These are phyloP conservation scores for Teunomyces panamensis DNA, from an alignment of 805 yeast species.

Conservation along the genomic window DNA sequence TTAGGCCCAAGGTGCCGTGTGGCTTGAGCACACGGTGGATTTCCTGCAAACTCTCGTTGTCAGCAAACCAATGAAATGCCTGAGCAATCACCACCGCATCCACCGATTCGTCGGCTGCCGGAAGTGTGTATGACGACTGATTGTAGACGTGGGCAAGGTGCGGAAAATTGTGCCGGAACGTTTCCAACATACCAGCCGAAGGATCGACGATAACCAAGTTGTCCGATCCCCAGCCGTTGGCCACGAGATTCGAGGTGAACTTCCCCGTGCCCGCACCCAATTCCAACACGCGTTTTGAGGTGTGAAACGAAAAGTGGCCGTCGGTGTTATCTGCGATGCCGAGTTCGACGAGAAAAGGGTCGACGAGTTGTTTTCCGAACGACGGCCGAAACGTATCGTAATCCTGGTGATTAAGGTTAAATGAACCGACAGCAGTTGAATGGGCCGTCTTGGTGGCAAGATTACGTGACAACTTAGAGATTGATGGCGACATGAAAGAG, in stretches of 20 bases:
- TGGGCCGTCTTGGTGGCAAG: conserved; percentile 16
- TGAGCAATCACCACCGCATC: conserved; percentile 58
- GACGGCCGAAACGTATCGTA: conserved; percentile 55
- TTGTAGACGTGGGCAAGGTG: conserved; percentile 23
- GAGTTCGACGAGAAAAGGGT: conserved; percentile 38
- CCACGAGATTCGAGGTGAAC: conserved; percentile 47
- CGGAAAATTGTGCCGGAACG: conserved; percentile 49
- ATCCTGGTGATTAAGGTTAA: conserved; percentile 48
- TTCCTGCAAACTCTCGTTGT: conserved; percentile 45
- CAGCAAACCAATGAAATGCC: conserved; percentile 69
- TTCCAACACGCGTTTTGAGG: conserved; percentile 38
- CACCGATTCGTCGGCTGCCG: conserved; percentile 39
- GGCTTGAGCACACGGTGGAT: conserved; percentile 48
- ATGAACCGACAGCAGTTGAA: conserved; percentile 44
- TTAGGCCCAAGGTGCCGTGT: conserved; percentile 48
- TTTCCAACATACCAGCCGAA: conserved; percentile 52
- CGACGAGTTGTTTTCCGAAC: conserved; percentile 42
- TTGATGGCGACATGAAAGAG: neutral
- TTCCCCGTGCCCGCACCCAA: conserved; percentile 66
- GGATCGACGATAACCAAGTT: conserved; percentile 52
- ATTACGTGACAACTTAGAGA: neutral
- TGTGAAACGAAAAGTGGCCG: conserved; percentile 10
- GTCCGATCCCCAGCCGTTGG: conserved; percentile 32
- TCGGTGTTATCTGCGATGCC: conserved; percentile 19
- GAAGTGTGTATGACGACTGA: conserved; percentile 48